Conservation (phyloP, 2,329 filamentous ascomycete species). For the Botrytis byssoidea region DNA sequence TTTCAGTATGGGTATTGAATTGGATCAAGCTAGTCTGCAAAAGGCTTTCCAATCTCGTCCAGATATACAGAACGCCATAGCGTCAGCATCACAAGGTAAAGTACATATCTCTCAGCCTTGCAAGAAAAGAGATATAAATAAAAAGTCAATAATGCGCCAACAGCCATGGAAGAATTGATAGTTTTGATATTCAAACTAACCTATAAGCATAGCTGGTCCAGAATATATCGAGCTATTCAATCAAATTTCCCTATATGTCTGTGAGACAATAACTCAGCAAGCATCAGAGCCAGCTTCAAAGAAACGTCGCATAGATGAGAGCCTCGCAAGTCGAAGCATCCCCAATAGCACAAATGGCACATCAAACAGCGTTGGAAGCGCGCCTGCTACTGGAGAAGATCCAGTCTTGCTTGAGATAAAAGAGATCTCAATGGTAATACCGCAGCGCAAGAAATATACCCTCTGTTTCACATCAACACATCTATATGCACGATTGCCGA, state of each 20-base stretch:
- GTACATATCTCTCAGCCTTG: conserved; percentile 25
- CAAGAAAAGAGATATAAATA: conserved; percentile 3
- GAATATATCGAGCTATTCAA: conserved; percentile 40
- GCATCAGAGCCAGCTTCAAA: conserved; percentile 36
- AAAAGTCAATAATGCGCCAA: conserved; percentile 1
- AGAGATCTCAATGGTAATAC: conserved; percentile 65
- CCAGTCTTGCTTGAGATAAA: conserved; percentile 58
- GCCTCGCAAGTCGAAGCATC: conserved; percentile 30
- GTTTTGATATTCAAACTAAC: not conserved
- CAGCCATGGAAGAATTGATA: not conserved
- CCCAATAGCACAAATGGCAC: conserved; percentile 28
- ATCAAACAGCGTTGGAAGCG: conserved; percentile 15
- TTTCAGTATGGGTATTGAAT: conserved; percentile 30
- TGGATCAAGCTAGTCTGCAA: conserved; percentile 36
- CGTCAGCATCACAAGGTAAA: conserved; percentile 37
- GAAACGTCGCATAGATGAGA: conserved; percentile 37
- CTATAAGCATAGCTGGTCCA: conserved; percentile 28
- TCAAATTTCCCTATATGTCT: conserved; percentile 38
- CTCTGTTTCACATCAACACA: conserved; percentile 60
- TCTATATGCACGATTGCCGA: conserved; percentile 56
- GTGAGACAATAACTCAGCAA: conserved; percentile 23
- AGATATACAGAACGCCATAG: conserved; percentile 38
- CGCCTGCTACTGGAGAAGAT: conserved; percentile 44
- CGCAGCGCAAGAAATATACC: conserved; percentile 67
- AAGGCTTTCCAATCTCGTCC: conserved; percentile 37